Conservation (phyloP, 23 red algal genomes). For the Gracilaria vermiculophylla region DNA sequence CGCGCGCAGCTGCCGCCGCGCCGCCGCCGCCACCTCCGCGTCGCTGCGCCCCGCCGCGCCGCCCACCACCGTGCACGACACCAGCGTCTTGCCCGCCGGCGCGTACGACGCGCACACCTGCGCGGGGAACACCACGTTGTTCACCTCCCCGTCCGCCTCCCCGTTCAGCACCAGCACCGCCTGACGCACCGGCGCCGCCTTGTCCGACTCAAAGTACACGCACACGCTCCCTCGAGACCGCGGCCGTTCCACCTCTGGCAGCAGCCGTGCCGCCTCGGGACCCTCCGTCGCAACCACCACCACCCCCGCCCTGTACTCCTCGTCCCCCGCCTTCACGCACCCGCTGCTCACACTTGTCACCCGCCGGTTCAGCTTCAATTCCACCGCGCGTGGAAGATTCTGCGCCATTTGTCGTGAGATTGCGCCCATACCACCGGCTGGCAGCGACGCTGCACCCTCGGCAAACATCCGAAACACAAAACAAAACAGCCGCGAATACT, state of each 20-base stretch:
- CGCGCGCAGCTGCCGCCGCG: constrained; percentile 49
- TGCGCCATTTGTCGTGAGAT: constrained; percentile 53
- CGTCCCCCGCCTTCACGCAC: neutral
- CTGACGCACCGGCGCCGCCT: constrained; percentile 7
- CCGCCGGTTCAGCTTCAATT: constrained; percentile 49
- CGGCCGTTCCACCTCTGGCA: constrained; percentile 4
- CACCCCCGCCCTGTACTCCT: constrained; percentile 2
- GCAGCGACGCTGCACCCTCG: constrained; percentile 71
- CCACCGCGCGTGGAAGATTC: constrained; percentile 26
- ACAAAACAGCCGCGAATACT: constrained; percentile 73
- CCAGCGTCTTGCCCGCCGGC: constrained; percentile 65
- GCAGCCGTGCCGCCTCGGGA: constrained; percentile 38
- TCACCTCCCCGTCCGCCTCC: constrained; percentile 57
- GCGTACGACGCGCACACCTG: constrained; percentile 73
- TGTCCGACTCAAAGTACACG: constrained; percentile 73
- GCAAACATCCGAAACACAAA: constrained; percentile 92
- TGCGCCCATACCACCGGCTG: constrained; percentile 75
- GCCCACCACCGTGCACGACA: constrained; percentile 76
- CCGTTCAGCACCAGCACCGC: constrained; percentile 77
- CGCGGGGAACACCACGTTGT: constrained; percentile 85
- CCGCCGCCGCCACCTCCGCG: constrained; percentile 28
- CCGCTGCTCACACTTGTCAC: constrained; percentile 14
- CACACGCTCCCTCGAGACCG: constrained; percentile 61
- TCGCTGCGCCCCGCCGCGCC: constrained; percentile 25
- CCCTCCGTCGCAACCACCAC: constrained; percentile 85